Evolutionary conservation across 495 filamentous ascomycete species (phyloP).

Genomic region (Parachaetomium inaequale): DNA sequence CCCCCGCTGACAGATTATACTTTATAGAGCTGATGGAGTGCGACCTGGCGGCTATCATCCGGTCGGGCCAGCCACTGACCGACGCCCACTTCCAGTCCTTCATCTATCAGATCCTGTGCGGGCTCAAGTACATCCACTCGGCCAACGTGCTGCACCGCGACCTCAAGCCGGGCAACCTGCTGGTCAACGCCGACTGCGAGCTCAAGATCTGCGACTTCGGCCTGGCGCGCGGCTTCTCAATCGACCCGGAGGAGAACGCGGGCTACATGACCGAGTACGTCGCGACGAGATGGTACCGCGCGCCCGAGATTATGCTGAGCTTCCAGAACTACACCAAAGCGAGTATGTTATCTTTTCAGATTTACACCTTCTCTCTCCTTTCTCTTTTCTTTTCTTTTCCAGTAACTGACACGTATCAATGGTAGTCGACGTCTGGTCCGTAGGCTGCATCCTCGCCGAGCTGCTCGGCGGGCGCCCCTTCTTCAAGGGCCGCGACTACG

Average conservation of each 20-base stretch:
- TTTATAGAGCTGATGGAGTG: conserved; percentile 94
- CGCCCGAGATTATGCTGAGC: conserved; percentile 98
- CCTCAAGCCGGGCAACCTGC: conserved; percentile 91
- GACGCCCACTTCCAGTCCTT: conserved; percentile 96
- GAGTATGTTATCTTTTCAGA: too few relatives aligned
- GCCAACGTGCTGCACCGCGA: conserved; percentile 96
- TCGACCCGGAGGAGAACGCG: conserved; percentile 96
- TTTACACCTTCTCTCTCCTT: background rate
- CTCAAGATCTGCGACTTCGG: conserved; percentile 99
- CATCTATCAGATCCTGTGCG: conserved; percentile 92
- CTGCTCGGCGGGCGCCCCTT: conserved; percentile 94
- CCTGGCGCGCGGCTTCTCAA: conserved; percentile 90
- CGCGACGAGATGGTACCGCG: conserved; percentile 96
- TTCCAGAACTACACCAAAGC: conserved; percentile 99
- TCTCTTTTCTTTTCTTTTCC: background rate
- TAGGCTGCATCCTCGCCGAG: conserved; percentile 96
- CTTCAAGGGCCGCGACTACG: conserved; percentile 98
- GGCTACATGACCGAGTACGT: conserved; percentile 99
- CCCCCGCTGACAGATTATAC: conserved; percentile 15
- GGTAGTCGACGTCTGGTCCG: conserved; percentile 99
- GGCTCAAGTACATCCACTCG: conserved; percentile 97
- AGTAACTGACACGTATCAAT: too few relatives aligned
- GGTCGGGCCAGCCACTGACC: conserved; percentile 91
- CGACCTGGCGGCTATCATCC: conserved; percentile 95
- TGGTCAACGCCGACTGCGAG: conserved; percentile 98